phyloP scores from a whole-genome alignment of 345 rosid genomes.

The Sisymbrium irio region DNA sequence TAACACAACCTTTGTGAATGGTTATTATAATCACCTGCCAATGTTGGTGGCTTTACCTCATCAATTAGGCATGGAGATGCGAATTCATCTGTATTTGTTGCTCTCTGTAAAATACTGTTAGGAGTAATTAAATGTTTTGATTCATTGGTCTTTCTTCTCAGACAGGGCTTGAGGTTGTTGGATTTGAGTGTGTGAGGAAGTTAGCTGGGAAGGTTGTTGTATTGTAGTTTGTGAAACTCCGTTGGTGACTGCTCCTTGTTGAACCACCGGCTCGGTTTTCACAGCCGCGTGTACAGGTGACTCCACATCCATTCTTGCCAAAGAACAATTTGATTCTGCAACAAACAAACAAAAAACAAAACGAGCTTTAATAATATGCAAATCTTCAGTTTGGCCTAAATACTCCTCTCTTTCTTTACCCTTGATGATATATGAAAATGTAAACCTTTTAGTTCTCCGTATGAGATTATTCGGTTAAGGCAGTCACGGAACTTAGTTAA shows the following conservation, averaged over 20 bases:
- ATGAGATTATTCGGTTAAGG: conserved; percentile 75
- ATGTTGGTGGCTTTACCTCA: conserved; percentile 18
- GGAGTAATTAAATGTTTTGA: conserved; percentile 11
- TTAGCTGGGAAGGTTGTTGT: conserved; percentile 24
- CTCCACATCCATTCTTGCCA: conserved; percentile 29
- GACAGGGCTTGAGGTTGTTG: conserved; percentile 17
- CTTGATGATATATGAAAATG: not conserved
- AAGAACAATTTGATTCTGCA: conserved; percentile 33
- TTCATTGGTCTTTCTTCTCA: conserved; percentile 32
- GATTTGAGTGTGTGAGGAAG: conserved; percentile 7
- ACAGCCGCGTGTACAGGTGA: conserved; percentile 16
- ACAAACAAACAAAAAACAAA: conserved; percentile 20
- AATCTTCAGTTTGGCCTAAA: conserved; percentile 11
- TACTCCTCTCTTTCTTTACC: not conserved
- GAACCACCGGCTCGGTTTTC: conserved; percentile 25
- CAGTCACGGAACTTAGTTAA: conserved; percentile 83
- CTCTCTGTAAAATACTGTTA: conserved; percentile 23
- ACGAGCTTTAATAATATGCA: not conserved
- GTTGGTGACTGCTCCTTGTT: conserved; percentile 26
- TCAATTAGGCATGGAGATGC: not conserved
- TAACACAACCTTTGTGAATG: conserved; percentile 14
- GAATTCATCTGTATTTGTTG: conserved; percentile 7
- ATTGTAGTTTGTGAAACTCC: conserved; percentile 30
- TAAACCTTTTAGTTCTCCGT: conserved; percentile 77
- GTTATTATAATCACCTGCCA: conserved; percentile 3